These are phyloP conservation scores for Anthoceros angustus DNA, from an alignment of 225 moss, liverwort and hornwort genomes.

Conservation along the genomic window DNA sequence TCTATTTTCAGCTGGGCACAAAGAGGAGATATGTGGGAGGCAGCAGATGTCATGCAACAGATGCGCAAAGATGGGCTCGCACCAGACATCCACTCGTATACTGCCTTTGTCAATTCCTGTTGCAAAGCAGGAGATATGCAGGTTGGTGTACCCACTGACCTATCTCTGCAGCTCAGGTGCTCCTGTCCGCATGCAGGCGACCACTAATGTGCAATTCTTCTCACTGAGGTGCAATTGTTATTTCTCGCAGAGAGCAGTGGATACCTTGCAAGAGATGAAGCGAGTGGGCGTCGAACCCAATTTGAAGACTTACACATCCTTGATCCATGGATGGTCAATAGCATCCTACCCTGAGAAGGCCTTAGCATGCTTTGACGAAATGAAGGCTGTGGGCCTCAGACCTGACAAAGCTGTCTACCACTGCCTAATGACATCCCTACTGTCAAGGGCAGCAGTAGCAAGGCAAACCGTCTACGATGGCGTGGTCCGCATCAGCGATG, in stretches of 20 bases:
- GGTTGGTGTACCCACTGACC: conserved; percentile 16
- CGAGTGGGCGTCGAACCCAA: conserved; percentile 51
- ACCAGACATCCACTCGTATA: conserved; percentile 64
- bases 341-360: conserved; percentile 78
- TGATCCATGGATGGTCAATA: conserved; percentile 71
- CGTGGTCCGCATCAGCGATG: conserved; percentile 42
- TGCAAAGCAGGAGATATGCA: conserved; percentile 76
- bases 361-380: conserved; percentile 55
- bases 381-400: conserved; percentile 45
- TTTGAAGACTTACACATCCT: conserved; percentile 51
- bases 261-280: conserved; percentile 58
- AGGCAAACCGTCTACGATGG: conserved; percentile 51
- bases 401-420: conserved; percentile 61
- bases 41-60: conserved; percentile 61
- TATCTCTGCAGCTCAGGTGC: background rate
- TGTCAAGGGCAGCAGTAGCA: conserved; percentile 66
- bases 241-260: conserved; percentile 50
- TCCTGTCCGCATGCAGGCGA: too few relatives aligned
- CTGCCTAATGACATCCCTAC: conserved; percentile 65
- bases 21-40: conserved; percentile 80
- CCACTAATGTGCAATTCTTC: too few relatives aligned
- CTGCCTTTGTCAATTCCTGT: conserved; percentile 64
- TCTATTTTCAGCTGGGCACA: conserved; percentile 56
- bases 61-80: conserved; percentile 53
- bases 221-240: background rate